Evolutionary conservation across 495 filamentous ascomycete genomes (phyloP), one percentile per base, ranked within the genome.

Genomic region (Penicillium coprophilum): DNA sequence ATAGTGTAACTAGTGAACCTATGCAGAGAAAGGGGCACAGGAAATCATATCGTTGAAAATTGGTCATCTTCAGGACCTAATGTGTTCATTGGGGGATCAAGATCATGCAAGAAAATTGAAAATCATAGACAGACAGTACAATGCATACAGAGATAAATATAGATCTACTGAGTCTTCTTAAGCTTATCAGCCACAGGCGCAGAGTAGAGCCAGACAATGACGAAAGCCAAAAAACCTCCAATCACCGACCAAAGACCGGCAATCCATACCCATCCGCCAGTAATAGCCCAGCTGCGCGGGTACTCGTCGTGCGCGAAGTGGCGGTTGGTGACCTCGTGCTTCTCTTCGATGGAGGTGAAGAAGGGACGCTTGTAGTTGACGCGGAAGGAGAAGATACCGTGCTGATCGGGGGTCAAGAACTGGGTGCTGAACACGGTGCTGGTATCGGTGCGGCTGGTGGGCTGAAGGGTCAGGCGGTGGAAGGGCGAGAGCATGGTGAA

Each of bases 401-500:
- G 93, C 73, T 97, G 93, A 67, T 97, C 95, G 8, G 94, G 94
- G 11, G 91, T 78, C 56, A 79, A 86, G 77, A 97, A 96, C 20
- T 81, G 78, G 6, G 84, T 77, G 60, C 83, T 82, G 80, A 85
- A 98, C 32, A 88, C 79, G 32, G 90, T 87, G 62, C 84, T 84
- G 64, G 88, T 88, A 32, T 78, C 62, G 0, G 87, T 89, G 13
- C 75, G 77, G 48, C 64, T 63, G 17, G 75, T 72, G 15, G 86
- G 87, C 24, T 67, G 45, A 6, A 98, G 86, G 56, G 82, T 71
- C 20, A 97, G 81, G n/a, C 95, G 92, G 77, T 97, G 89, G 85
- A 95, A 97, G 60, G 95, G 94, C 7, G 93, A 96, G 13, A 98
- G 88, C 94, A 98, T 98, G 74, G 85, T 91, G 79, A 96, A 96